Evolutionary conservation across 2,329 filamentous ascomycete genomes (phyloP), one percentile per base, ranked within the genome.

Genomic region (Dichotomopilus funicola): DNA sequence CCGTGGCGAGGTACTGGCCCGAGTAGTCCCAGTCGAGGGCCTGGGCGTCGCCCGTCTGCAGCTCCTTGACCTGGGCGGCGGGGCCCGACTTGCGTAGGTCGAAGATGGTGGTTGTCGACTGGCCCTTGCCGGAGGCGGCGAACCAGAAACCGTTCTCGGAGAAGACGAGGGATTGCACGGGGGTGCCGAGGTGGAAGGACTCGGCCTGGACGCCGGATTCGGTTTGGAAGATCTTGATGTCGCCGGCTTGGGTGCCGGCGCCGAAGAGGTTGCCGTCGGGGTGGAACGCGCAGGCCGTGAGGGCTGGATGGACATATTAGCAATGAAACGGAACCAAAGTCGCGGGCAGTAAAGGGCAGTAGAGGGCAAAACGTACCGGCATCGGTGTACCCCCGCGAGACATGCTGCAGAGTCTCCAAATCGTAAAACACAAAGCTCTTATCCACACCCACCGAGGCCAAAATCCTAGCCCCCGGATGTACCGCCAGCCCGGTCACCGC

Each of bases 101-200:
- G 78, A 95, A 97, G 53, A 97, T 83, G 8, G 88, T 88, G 40
- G 96, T 86, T 31, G 79, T 86, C 27, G 84, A 88, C 61, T 91
- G 88, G 35, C 84, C 85, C 70, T 90, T 85, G 56, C 87, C 84
- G 6, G 86, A 86, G 5, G 90, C 88, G 1, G 92, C 92, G 61
- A 99, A 85, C 89, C 91, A 97, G 65, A 89, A 96, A 31, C 94
- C 94, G 64, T 99, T 99, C 71, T 99, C 94, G 0, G 91, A 96
- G 73, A 99, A 99, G 56, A 81, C 79, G 42, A 99, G 74, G 9
- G 84, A 82, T 64, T 88, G 83, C 3, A 96, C 80, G 0, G 91
- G 84, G 0, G 84, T 83, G 6, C 80, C 82, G 1, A 87, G 73
- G 19, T 73, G 75, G 70, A 95, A 96, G 54, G 82, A 84, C 34